Conservation (phyloP, 805 yeast genomes). For the Teunomyces kruisii region DNA sequence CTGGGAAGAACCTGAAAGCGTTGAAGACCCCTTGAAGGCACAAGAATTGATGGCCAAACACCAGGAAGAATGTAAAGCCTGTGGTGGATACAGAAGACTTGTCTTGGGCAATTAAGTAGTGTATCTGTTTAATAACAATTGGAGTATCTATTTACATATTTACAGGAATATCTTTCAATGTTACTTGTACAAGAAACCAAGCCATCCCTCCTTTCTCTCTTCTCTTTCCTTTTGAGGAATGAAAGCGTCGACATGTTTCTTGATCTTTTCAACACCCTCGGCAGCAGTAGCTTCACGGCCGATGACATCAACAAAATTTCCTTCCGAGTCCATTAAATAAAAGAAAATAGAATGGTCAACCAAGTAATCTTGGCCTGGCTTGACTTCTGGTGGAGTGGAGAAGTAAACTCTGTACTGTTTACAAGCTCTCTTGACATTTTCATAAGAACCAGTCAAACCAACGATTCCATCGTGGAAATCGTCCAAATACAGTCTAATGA, state of each 20-base stretch:
- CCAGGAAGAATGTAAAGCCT: constrained; percentile 45
- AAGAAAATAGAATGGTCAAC: constrained; percentile 98
- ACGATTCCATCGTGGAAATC: constrained; percentile 90
- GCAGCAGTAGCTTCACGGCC: constrained; percentile 87
- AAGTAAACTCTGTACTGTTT: constrained; percentile 92
- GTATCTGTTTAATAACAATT: background rate
- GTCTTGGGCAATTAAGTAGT: constrained; percentile 9
- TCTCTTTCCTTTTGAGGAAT: constrained; percentile 72
- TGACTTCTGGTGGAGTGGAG: constrained; percentile 92
- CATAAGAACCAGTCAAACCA: constrained; percentile 91
- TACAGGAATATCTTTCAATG: background rate
- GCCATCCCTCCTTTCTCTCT: constrained; percentile 58
- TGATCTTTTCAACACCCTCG: constrained; percentile 75
- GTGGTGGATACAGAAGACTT: constrained; percentile 51
- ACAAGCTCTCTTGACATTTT: constrained; percentile 79
- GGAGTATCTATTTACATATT: constrained; percentile 1
- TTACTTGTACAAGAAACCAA: constrained; percentile 55
- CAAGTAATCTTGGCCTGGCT: constrained; percentile 93
- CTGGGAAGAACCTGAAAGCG: constrained; percentile 50
- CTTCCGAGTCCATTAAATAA: constrained; percentile 98
- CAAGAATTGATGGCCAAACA: constrained; percentile 48
- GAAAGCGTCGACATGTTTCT: constrained; percentile 71
- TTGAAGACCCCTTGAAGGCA: constrained; percentile 45
- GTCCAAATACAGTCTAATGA: constrained; percentile 72
- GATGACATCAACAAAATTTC: constrained; percentile 88